phyloP scores from a whole-genome alignment of 164 flowering plant species.

The Litsea cubeba region DNA sequence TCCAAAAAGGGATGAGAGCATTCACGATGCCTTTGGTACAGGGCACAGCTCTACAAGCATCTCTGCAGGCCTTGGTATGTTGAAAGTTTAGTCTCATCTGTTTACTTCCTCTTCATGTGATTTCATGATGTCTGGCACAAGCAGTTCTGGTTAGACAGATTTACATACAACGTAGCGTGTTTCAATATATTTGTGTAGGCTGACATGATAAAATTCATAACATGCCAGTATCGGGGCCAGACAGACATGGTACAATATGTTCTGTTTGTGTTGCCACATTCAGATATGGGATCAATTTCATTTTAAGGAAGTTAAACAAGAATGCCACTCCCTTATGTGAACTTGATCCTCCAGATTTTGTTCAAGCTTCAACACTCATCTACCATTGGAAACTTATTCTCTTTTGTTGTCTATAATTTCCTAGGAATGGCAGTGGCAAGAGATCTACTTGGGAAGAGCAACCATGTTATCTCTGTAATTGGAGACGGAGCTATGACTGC shows the following conservation, averaged over 20 bases:
- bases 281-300: neutral
- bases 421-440: conserved; percentile 90
- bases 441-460: conserved; percentile 71
- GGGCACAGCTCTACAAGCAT: conserved; percentile 97
- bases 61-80: conserved; percentile 89
- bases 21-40: conserved; percentile 87
- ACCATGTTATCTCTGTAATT: conserved; percentile 78
- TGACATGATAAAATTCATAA: neutral
- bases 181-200: no score
- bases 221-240: neutral
- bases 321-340: neutral
- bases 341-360: neutral
- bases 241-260: neutral
- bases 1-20: conserved; percentile 88
- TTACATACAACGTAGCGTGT: neutral
- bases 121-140: neutral
- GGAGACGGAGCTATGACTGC: conserved; percentile 99
- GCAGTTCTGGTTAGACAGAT: neutral
- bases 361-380: neutral
- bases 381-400: neutral
- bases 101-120: neutral
- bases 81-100: neutral
- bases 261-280: neutral
- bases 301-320: neutral
- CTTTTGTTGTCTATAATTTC: neutral